These are phyloP conservation scores for Halteria grandinella DNA, from an alignment of 73 alveolate species.

Conservation along the genomic window DNA sequence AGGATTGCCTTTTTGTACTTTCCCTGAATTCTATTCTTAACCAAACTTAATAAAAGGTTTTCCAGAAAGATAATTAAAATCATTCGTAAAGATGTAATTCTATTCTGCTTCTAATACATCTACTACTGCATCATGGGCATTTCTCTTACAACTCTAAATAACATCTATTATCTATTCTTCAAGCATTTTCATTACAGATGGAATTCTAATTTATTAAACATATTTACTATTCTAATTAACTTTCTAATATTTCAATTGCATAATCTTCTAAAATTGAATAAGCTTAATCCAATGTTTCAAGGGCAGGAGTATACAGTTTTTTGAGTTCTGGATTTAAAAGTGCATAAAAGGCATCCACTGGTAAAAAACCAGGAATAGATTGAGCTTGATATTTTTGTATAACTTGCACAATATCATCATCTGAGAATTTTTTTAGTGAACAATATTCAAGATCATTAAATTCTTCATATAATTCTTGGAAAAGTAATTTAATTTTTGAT, in stretches of 20 bases:
- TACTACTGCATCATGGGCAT: conserved; percentile 75
- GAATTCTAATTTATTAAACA: conserved; percentile 74
- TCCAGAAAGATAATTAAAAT: too few relatives aligned
- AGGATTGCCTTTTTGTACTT: conserved; percentile 53
- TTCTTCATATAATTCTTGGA: conserved; percentile 65
- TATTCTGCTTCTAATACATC: conserved; percentile 87
- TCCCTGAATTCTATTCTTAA: conserved; percentile 82
- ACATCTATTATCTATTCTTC: conserved; percentile 73
- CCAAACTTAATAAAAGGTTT: too few relatives aligned
- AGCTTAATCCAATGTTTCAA: conserved; percentile 80
- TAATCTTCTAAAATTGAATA: conserved; percentile 84
- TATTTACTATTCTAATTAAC: conserved; percentile 66
- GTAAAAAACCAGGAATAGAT: conserved; percentile 97
- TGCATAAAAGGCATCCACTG: conserved; percentile 92
- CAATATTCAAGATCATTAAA: conserved; percentile 47
- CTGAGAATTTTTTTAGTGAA: conserved; percentile 65
- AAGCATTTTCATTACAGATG: conserved; percentile 75
- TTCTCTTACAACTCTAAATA: conserved; percentile 73
- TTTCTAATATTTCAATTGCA: conserved; percentile 70
- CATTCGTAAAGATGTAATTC: conserved; percentile 94
- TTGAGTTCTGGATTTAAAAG: conserved; percentile 85
- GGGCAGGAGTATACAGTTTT: conserved; percentile 85
- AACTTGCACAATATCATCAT: conserved; percentile 92
- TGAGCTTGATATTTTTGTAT: conserved; percentile 95
- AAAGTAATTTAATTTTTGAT: conserved; percentile 66